Evolutionary conservation across 225 moss, liverwort and hornwort species (phyloP).

Genomic region (Straminergon stramineum): DNA sequence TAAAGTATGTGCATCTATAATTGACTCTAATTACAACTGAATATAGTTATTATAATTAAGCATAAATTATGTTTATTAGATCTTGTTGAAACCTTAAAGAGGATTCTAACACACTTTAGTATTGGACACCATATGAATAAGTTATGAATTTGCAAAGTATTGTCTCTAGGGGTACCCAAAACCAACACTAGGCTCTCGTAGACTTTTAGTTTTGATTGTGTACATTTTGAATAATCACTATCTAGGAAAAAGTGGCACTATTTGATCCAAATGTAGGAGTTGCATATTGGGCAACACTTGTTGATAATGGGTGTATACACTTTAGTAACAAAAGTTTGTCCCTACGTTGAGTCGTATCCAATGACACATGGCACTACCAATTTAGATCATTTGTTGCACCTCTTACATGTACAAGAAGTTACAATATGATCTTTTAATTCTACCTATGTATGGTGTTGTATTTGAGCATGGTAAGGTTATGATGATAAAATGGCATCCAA

Average conservation of each 20-base stretch:
- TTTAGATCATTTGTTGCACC: neutral
- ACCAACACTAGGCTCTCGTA: no score
- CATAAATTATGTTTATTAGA: neutral
- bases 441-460: neutral
- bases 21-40: neutral
- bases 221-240: neutral
- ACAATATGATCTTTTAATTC: neutral
- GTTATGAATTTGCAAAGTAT: neutral
- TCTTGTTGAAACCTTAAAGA: neutral
- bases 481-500: neutral
- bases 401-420: neutral
- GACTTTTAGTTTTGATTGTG: neutral
- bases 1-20: neutral
- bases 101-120: accelerated
- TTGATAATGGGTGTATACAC: neutral
- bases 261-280: neutral
- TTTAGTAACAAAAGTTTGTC: neutral
- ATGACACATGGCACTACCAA: neutral
- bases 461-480: neutral
- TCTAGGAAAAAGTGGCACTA: neutral
- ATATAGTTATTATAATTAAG: neutral
- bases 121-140: neutral
- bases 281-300: accelerated
- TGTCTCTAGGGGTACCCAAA: neutral
- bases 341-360: accelerated